A percentile compares a stretch with the other conserved stretches of the same genome.
Conservation (phyloP, 306 rosid genomes). For the Cercis canadensis region DNA sequence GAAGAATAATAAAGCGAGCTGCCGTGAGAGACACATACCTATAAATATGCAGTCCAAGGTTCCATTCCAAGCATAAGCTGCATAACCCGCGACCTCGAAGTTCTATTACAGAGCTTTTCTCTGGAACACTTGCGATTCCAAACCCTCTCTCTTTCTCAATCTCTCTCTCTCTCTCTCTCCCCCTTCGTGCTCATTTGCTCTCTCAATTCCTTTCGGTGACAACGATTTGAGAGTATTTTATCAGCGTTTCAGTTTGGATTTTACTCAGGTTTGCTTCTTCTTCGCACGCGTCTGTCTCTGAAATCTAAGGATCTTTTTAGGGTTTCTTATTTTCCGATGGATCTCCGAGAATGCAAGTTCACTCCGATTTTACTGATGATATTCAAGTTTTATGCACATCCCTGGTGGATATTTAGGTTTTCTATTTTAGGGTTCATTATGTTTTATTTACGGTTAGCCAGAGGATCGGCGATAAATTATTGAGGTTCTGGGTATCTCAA, state of each 20-base stretch:
- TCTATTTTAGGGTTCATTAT: neutral
- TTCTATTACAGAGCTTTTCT: too few relatives aligned
- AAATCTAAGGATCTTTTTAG: neutral
- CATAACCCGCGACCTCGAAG: too few relatives aligned
- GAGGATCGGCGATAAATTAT: neutral
- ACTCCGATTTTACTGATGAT: neutral
- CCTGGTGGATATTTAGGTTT: neutral
- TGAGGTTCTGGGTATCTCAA: neutral
- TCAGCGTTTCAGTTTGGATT: neutral
- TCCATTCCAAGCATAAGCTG: too few relatives aligned
- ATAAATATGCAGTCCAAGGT: too few relatives aligned
- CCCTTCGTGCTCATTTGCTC: too few relatives aligned
- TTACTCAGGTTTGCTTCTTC: slow-evolving; percentile 18
- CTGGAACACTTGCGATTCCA: too few relatives aligned
- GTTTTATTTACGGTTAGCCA: neutral
- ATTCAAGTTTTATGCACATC: neutral
- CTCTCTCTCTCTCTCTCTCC: too few relatives aligned
- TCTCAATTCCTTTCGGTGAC: neutral
- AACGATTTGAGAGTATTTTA: neutral
- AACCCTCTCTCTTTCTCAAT: too few relatives aligned
- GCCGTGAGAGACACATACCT: too few relatives aligned
- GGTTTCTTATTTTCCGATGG: slow-evolving; percentile 2
- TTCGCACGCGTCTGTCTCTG: slow-evolving; percentile 1
- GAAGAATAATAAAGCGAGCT: too few relatives aligned
- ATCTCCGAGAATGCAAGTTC: neutral